Evolutionary conservation across 2,329 filamentous ascomycete genomes (phyloP).

Genomic region (Alternaria novae-zelandiae): DNA sequence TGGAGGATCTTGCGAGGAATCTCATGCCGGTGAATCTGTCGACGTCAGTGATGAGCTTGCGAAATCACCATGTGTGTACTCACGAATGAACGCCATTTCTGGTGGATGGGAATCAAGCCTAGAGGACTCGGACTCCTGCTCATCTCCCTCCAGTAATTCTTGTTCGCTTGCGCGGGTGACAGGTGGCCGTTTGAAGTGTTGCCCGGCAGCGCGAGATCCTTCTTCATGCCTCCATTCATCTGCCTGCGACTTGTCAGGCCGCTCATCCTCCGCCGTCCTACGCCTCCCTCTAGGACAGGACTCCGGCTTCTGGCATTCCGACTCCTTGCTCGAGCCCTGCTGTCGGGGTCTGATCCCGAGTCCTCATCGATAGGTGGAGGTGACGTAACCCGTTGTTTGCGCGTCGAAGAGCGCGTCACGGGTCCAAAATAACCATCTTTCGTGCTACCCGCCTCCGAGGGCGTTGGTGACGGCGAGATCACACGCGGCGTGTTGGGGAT

Average conservation of each 20-base stretch:
- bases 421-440: slow-evolving; percentile 72
- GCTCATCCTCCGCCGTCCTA: slow-evolving; percentile 53
- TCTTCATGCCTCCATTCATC: slow-evolving; percentile 37
- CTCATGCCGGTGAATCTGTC: slow-evolving; percentile 81
- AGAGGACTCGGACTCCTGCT: slow-evolving; percentile 91
- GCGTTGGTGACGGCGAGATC: slow-evolving; percentile 80
- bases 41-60: slow-evolving; percentile 18
- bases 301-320: slow-evolving; percentile 63
- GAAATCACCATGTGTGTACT: slow-evolving; percentile 21
- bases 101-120: slow-evolving; percentile 92
- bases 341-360: slow-evolving; percentile 61
- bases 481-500: slow-evolving; percentile 84
- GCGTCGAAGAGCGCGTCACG: slow-evolving; percentile 76
- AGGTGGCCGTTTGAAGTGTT: slow-evolving; percentile 70
- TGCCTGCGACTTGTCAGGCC: slow-evolving; percentile 60
- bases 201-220: slow-evolving; percentile 51
- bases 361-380: slow-evolving; percentile 69
- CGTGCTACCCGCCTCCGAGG: slow-evolving; percentile 53
- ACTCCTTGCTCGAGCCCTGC: slow-evolving; percentile 66
- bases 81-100: slow-evolving; percentile 88
- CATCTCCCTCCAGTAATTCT: slow-evolving; percentile 84
- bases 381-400: slow-evolving; percentile 61
- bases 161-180: slow-evolving; percentile 67
- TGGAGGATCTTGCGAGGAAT: slow-evolving; percentile 93
- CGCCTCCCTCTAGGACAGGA: slow-evolving; percentile 57